Evolutionary conservation across 495 filamentous ascomycete genomes (phyloP).

Genomic region (Penicillium roqueforti): DNA sequence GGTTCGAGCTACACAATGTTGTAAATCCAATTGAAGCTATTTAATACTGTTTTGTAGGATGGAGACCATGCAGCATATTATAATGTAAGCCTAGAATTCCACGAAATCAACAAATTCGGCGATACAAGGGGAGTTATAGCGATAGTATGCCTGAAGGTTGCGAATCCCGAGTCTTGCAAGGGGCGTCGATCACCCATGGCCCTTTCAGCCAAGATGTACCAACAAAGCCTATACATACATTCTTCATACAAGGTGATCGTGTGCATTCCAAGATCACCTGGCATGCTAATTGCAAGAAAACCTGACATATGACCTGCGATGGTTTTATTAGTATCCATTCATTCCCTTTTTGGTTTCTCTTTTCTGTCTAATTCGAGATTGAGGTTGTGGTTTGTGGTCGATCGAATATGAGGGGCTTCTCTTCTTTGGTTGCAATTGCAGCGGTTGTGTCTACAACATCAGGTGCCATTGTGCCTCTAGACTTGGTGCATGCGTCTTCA

Average conservation of each 20-base stretch:
- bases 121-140: not conserved
- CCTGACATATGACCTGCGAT: not conserved
- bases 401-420: conserved; percentile 17
- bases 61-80: not conserved
- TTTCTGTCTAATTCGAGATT: conserved; percentile 3
- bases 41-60: not conserved
- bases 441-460: conserved; percentile 12
- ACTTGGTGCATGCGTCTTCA: not conserved
- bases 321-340: not conserved
- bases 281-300: not conserved
- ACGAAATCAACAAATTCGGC: not conserved
- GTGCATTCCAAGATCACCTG: conserved; percentile 9
- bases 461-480: conserved; percentile 12
- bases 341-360: not conserved
- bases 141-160: not conserved
- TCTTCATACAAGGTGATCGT: not conserved
- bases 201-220: not conserved
- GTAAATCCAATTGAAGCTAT: not conserved
- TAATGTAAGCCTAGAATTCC: not conserved
- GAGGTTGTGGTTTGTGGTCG: not conserved
- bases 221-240: conserved; percentile 7
- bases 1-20: no score
- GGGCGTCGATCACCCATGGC: conserved; percentile 5
- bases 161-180: conserved; percentile 8
- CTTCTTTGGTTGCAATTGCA: conserved; percentile 14